Evolutionary conservation across 768 basidiomycete species (phyloP).

Genomic region (Epithele typhae): DNA sequence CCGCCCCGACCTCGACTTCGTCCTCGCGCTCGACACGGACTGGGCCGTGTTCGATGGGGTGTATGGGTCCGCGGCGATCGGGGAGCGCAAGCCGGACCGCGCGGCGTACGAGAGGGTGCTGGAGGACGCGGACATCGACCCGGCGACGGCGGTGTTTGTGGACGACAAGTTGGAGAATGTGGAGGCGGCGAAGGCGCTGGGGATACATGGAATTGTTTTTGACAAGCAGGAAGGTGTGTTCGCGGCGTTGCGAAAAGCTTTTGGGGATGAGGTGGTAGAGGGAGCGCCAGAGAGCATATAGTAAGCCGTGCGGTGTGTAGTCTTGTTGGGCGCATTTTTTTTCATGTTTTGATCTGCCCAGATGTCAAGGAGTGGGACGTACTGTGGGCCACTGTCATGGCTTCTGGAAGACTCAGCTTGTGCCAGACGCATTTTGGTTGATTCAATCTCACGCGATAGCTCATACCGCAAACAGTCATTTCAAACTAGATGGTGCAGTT

Average conservation of each 20-base stretch:
- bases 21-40: slow-evolving; percentile 39
- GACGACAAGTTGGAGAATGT: slow-evolving; percentile 58
- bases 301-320: background rate
- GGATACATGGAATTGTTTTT: slow-evolving; percentile 49
- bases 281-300: background rate
- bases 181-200: slow-evolving; percentile 48
- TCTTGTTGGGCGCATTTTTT: background rate
- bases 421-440: background rate
- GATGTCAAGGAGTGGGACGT: background rate
- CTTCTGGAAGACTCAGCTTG: background rate
- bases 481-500: too few relatives aligned
- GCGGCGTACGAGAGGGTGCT: slow-evolving; percentile 49
- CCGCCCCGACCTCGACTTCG: slow-evolving; percentile 39
- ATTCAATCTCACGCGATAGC: too few relatives aligned
- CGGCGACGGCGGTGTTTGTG: slow-evolving; percentile 44
- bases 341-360: background rate
- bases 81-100: slow-evolving; percentile 52
- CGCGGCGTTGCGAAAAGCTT: too few relatives aligned
- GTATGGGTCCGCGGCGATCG: slow-evolving; percentile 45
- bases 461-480: too few relatives aligned
- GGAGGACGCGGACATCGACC: slow-evolving; percentile 37
- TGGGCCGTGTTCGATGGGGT: slow-evolving; percentile 48
- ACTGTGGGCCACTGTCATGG: background rate
- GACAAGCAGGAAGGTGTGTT: slow-evolving; percentile 23
- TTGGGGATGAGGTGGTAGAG: too few relatives aligned